phyloP scores from a whole-genome alignment of 306 rosid genomes.

The Elaeagnus macrophylla region DNA sequence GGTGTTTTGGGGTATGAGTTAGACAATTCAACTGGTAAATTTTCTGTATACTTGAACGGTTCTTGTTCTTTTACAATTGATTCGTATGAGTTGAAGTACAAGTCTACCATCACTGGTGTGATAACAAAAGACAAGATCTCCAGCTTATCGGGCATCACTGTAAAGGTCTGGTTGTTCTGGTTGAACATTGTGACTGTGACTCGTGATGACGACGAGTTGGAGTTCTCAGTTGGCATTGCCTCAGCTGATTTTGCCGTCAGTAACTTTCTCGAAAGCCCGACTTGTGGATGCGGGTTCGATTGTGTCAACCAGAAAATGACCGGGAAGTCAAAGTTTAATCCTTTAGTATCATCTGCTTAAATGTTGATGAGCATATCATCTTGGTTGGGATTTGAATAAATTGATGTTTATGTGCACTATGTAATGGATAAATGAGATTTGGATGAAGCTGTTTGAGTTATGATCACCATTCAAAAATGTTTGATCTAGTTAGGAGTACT shows the following conservation, averaged over 20 bases:
- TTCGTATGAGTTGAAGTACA: slow-evolving; percentile 40
- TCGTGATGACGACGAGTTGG: slow-evolving; percentile 27
- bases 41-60: slow-evolving; percentile 34
- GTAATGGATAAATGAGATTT: too few species aligned
- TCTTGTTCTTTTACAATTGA: slow-evolving; percentile 27
- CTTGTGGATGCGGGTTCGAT: slow-evolving; percentile 55
- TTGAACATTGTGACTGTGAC: slow-evolving; percentile 29
- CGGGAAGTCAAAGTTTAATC: slow-evolving; percentile 9
- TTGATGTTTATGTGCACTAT: too few species aligned
- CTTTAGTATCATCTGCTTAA: slow-evolving; percentile 14
- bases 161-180: slow-evolving; percentile 39
- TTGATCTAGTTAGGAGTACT: too few species aligned
- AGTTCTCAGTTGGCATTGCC: slow-evolving; percentile 49
- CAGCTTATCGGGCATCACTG: slow-evolving; percentile 33
- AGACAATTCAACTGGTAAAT: slow-evolving; percentile 38
- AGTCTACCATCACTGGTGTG: slow-evolving; percentile 37
- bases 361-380: too few species aligned
- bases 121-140: slow-evolving; percentile 34
- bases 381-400: too few species aligned
- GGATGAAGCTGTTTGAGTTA: too few species aligned
- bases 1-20: slow-evolving; percentile 34
- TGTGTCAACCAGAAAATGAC: slow-evolving; percentile 20
- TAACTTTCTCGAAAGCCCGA: slow-evolving; percentile 39
- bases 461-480: too few species aligned
- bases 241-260: slow-evolving; percentile 33